phyloP scores from a whole-genome alignment of 257 asterid genomes.

The Solanum rostratum region DNA sequence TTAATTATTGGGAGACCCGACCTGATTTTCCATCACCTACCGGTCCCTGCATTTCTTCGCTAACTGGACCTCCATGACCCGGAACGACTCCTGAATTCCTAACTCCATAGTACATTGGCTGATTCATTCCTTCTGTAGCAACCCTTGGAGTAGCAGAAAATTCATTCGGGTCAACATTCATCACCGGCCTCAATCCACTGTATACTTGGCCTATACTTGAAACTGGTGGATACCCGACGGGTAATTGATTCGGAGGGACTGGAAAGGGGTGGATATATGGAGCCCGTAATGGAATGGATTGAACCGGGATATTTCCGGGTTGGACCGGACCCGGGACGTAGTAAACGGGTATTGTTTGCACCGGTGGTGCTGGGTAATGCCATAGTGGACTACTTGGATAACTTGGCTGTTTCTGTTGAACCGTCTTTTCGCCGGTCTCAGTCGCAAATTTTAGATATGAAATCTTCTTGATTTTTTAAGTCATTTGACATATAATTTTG shows the following conservation, averaged over 20 bases:
- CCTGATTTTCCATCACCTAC: constrained; percentile 35
- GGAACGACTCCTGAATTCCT: constrained; percentile 43
- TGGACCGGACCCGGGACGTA: constrained; percentile 46
- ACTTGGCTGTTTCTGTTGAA: constrained; percentile 26
- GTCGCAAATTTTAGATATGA: neutral
- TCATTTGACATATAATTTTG: too few relatives aligned
- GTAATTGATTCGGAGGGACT: constrained; percentile 45
- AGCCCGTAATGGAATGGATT: constrained; percentile 29
- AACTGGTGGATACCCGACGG: constrained; percentile 34
- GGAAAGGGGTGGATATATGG: constrained; percentile 37
- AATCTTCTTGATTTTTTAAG: too few relatives aligned
- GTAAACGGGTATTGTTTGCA: constrained; percentile 53
- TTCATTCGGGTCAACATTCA: constrained; percentile 29
- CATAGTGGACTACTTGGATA: constrained; percentile 49
- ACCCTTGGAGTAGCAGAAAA: constrained; percentile 18
- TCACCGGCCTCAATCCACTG: constrained; percentile 30
- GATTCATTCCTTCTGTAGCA: constrained; percentile 29
- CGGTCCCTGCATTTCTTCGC: constrained; percentile 49
- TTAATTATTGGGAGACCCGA: constrained; percentile 31
- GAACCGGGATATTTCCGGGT: constrained; percentile 32
- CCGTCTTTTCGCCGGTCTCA: constrained; percentile 22
- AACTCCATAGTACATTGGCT: constrained; percentile 39
- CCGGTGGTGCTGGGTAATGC: constrained; percentile 49
- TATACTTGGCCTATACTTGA: constrained; percentile 41
- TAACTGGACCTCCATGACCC: constrained; percentile 52